A percentile compares a stretch with the other conserved stretches of the same genome.
Conservation (phyloP, 2,329 filamentous ascomycete species). For the Arthroderma sp. region DNA sequence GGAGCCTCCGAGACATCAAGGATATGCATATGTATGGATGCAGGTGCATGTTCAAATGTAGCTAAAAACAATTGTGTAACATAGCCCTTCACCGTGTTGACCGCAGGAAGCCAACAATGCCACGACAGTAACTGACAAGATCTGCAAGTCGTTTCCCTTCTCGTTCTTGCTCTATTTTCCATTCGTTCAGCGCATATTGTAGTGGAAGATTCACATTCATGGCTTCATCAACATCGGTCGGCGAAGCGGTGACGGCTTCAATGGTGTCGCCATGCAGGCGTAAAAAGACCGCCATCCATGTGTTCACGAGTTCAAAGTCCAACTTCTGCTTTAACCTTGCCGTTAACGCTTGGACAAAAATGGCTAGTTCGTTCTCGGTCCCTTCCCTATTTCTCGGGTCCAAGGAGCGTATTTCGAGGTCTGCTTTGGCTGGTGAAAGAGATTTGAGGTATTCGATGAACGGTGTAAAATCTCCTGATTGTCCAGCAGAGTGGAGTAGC, state of each 20-base stretch:
- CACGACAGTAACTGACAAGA: conserved; percentile 75
- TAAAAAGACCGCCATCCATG: conserved; percentile 94
- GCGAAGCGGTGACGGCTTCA: conserved; percentile 15
- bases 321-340: conserved; percentile 51
- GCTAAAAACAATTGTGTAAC: too few relatives aligned
- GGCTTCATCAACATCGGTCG: conserved; percentile 26
- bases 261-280: conserved; percentile 58
- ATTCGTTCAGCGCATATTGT: conserved; percentile 49
- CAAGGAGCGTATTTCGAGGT: conserved; percentile 80
- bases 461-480: conserved; percentile 47
- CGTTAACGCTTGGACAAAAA: conserved; percentile 73
- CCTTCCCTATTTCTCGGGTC: conserved; percentile 19
- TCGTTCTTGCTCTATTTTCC: conserved; percentile 58
- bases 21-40: too few relatives aligned
- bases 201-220: conserved; percentile 35
- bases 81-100: conserved; percentile 30
- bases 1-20: too few relatives aligned
- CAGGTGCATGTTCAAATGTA: too few relatives aligned
- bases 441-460: conserved; percentile 70
- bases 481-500: conserved; percentile 34
- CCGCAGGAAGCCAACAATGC: conserved; percentile 71
- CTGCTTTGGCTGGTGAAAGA: conserved; percentile 70
- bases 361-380: conserved; percentile 52
- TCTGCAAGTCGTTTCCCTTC: conserved; percentile 60
- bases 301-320: conserved; percentile 89